A percentile compares a stretch with the other conserved stretches of the same genome.
These are phyloP conservation scores for Fraxinus velutina DNA, from an alignment of 305 asterid genomes.

Conservation along the genomic window DNA sequence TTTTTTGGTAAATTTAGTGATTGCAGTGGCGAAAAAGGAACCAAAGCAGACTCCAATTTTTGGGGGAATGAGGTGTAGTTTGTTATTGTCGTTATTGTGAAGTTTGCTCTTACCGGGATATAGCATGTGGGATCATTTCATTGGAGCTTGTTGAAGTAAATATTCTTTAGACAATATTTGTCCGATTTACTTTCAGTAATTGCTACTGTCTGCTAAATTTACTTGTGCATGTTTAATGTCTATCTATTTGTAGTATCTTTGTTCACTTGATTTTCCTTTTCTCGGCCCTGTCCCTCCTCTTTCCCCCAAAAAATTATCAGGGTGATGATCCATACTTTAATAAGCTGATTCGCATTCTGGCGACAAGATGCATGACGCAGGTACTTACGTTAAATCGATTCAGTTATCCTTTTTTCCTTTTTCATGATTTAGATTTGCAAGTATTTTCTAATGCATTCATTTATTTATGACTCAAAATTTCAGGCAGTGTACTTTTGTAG, in stretches of 20 bases:
- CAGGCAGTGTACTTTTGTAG: slow-evolving; percentile 98
- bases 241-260: slow-evolving; percentile 3
- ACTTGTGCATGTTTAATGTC: slow-evolving; percentile 1
- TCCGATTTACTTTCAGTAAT: background rate
- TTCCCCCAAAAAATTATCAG: slow-evolving; percentile 32
- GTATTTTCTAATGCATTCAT: slow-evolving; percentile 14
- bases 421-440: slow-evolving; percentile 5
- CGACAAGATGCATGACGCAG: slow-evolving; percentile 99
- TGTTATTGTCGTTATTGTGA: background rate
- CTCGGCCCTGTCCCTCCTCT: background rate
- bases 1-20: too few species aligned
- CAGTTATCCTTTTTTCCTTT: background rate
- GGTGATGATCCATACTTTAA: slow-evolving; percentile 92
- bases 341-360: slow-evolving; percentile 91
- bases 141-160: background rate
- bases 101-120: background rate
- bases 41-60: too few species aligned
- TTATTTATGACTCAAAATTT: slow-evolving; percentile 21
- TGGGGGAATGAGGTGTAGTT: background rate
- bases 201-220: background rate
- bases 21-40: too few species aligned
- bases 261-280: slow-evolving; percentile 3
- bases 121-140: background rate
- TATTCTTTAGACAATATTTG: background rate
- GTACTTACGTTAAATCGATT: slow-evolving; percentile 36